Base-by-base conservation (phyloP, 2,329 filamentous ascomycete genomes). In the Ophiocordyceps camponoti-rufipedis region DNA sequence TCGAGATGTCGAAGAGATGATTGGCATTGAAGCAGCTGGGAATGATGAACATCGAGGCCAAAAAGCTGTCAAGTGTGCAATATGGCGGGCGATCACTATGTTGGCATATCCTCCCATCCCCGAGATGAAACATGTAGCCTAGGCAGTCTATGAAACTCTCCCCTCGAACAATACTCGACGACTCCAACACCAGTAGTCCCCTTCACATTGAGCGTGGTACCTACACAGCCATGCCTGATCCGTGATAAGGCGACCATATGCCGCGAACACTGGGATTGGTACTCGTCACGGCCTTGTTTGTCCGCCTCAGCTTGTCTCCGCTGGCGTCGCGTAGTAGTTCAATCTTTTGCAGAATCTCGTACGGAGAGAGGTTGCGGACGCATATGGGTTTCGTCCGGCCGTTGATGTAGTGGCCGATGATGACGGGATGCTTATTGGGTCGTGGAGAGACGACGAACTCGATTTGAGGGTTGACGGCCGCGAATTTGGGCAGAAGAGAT, bases 381-480 rank as follows among this genome's bases (percentile, higher is more conserved):
- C 88, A 95, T 45, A 96, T 77, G 10, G 85, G 75, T 62, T 91
- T 91, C 50, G 82, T 73, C 28, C 78, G 74, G 50, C 89, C 88
- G 62, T 95, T 96, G 70, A 96, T 85, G 66, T 94, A 98, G 63
- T 85, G 75, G 47, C 86, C 91, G 55, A 82, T 78, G 55, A 98
- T 78, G 50, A 94, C 77, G 35, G 91, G 91, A 64, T 96, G 89
- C 59, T 83, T 83, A 54, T 79, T 71, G n/a, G 88, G 89, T 53
- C 88, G 81, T 16, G 89, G 91, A 38, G 88, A 93, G 48, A 98
- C 78, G 56, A 78, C 78, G 66, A 98, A 85, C 67, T 96, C 88
- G 70, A 96, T 80, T 62, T 85, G 76, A 29, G 89, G 87, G 66
- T 95, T 85, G 55, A 73, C 68, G 54, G 75, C 69, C 46, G 88